Evolutionary conservation across 257 asterid species (phyloP).

Genomic region (Thymus mandschuricus): DNA sequence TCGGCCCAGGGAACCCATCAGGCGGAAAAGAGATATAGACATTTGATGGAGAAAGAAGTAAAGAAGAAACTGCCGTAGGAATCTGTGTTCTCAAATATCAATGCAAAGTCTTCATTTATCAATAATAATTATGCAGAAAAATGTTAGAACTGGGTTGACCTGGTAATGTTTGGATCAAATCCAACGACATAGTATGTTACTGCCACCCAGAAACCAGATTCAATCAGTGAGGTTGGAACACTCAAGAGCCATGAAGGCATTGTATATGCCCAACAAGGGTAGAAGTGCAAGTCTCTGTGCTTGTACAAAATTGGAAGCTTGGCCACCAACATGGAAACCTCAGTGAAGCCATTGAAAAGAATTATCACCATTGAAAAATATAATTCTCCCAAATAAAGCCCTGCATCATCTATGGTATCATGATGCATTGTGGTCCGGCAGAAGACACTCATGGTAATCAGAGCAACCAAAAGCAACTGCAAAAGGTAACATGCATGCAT

Average conservation of each 20-base stretch:
- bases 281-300: constrained; percentile 88
- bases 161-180: constrained; percentile 80
- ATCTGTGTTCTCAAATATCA: constrained; percentile 54
- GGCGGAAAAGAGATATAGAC: constrained; percentile 86
- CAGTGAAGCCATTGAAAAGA: constrained; percentile 93
- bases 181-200: constrained; percentile 89
- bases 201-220: constrained; percentile 91
- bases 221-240: constrained; percentile 80
- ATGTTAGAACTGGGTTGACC: constrained; percentile 47
- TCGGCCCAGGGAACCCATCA: constrained; percentile 93
- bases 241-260: constrained; percentile 93
- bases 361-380: constrained; percentile 89
- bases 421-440: constrained; percentile 85
- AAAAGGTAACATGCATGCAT: constrained; percentile 32
- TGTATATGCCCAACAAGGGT: constrained; percentile 93
- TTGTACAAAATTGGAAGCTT: constrained; percentile 94
- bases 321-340: constrained; percentile 91
- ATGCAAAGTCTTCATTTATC: constrained; percentile 23
- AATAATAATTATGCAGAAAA: constrained; percentile 12
- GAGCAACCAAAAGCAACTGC: constrained; percentile 86
- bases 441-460: constrained; percentile 94
- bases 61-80: constrained; percentile 75
- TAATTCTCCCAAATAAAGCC: constrained; percentile 79
- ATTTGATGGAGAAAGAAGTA: constrained; percentile 90
- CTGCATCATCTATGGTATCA: constrained; percentile 86